Evolutionary conservation across 2,329 filamentous ascomycete species (phyloP).

Genomic region (Beauveria pseudobassiana): DNA sequence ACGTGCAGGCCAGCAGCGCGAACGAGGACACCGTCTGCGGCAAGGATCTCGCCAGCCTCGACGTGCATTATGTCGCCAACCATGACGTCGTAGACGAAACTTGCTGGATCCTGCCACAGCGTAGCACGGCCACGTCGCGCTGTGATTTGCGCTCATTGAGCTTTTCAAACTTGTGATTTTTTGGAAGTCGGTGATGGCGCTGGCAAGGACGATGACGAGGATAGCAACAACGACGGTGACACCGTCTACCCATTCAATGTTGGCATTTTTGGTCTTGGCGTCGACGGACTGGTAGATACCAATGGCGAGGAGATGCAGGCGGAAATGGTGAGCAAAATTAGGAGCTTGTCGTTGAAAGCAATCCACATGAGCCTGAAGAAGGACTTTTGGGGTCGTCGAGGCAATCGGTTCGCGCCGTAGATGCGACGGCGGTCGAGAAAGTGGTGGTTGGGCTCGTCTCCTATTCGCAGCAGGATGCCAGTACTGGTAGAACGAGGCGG

Average conservation of each 20-base stretch:
- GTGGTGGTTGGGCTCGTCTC: conserved; percentile 18
- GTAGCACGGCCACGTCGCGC: conserved; percentile 63
- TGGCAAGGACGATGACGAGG: conserved; percentile 66
- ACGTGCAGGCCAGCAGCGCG: conserved; percentile 52
- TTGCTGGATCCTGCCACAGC: conserved; percentile 64
- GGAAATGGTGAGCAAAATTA: conserved; percentile 63
- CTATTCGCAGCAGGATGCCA: conserved; percentile 22
- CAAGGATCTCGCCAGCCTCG: conserved; percentile 65
- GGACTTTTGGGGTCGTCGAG: conserved; percentile 58
- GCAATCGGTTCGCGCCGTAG: conserved; percentile 53
- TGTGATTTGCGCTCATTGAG: conserved; percentile 75
- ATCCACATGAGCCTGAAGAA: conserved; percentile 65
- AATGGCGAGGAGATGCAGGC: conserved; percentile 68
- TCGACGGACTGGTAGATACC: conserved; percentile 67
- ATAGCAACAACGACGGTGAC: conserved; percentile 74
- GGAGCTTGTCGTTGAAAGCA: conserved; percentile 74
- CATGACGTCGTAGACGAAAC: conserved; percentile 62
- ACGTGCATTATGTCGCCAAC: conserved; percentile 68
- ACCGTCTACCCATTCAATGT: conserved; percentile 75
- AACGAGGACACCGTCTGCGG: conserved; percentile 65
- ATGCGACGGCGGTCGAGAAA: conserved; percentile 58
- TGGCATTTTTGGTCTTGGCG: conserved; percentile 39
- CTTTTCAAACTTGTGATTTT: conserved; percentile 73
- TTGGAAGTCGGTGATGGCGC: conserved; percentile 75
- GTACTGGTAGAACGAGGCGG: conserved; percentile 16